Evolutionary conservation across 805 yeast genomes (phyloP).

Genomic region (Schwanniomyces sp.): DNA sequence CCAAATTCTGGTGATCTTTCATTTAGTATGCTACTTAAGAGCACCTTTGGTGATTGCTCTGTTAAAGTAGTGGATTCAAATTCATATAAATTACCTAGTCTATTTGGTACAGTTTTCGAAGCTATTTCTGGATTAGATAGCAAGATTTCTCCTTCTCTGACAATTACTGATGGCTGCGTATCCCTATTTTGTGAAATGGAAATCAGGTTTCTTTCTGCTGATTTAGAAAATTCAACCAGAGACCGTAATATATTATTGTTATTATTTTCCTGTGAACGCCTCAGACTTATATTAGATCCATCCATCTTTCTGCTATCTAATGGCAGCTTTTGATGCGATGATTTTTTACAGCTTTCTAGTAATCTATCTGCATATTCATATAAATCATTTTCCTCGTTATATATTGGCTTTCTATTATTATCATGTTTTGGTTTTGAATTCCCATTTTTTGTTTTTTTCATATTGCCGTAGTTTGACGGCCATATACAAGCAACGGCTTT

Average conservation of each 20-base stretch:
- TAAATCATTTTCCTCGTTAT: background rate
- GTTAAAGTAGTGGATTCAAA: background rate
- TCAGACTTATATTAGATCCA: background rate
- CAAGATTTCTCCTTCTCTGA: background rate
- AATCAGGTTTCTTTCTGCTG: background rate
- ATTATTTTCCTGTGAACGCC: background rate
- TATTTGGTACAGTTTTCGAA: background rate
- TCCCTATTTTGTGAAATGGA: background rate
- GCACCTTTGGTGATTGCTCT: background rate
- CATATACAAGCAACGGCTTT: constrained; percentile 9
- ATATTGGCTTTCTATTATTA: background rate
- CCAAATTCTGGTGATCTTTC: background rate
- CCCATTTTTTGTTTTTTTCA: background rate
- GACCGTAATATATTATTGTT: background rate
- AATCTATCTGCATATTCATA: background rate
- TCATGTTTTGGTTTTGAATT: constrained; percentile 1
- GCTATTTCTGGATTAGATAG: background rate
- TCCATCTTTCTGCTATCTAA: background rate
- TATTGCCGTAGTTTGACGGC: constrained; percentile 2
- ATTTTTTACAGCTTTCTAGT: background rate
- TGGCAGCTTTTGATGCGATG: background rate
- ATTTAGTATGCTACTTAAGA: background rate
- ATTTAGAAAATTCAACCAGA: background rate
- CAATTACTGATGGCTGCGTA: background rate
- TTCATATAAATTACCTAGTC: background rate